Percentiles rank a stretch among this genome's conserved stretches.
Evolutionary conservation across 1,284 basidiomycete species (phyloP).

Genomic region (Ceratobasidium sp.): DNA sequence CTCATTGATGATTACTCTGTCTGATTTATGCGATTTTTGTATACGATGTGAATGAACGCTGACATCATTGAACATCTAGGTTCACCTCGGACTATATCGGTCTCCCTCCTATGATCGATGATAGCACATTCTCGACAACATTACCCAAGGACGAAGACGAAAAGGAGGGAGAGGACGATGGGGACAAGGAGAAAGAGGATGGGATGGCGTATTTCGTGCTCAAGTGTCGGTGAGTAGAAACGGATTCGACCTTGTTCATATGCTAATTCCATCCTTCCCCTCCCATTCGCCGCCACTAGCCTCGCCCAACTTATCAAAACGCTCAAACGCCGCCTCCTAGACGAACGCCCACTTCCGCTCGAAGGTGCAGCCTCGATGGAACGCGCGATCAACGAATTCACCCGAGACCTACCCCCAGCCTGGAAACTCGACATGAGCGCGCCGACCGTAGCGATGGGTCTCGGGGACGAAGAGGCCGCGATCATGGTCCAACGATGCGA

Average conservation of each 20-base stretch:
- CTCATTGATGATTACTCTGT: not conserved
- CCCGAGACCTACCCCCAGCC: constrained; percentile 63
- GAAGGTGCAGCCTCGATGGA: constrained; percentile 72
- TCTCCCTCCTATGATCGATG: constrained; percentile 69
- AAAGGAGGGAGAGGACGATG: constrained; percentile 54
- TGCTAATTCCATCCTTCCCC: not conserved
- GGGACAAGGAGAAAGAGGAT: constrained; percentile 52
- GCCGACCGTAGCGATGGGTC: constrained; percentile 54
- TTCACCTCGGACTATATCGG: constrained; percentile 76
- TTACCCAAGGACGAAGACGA: constrained; percentile 61
- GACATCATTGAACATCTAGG: constrained; percentile 59
- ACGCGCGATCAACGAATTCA: constrained; percentile 68
- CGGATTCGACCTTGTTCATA: not conserved
- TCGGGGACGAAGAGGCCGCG: constrained; percentile 49
- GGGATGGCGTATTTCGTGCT: constrained; percentile 58
- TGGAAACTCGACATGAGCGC: constrained; percentile 49
- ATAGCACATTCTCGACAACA: constrained; percentile 65
- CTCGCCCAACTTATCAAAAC: constrained; percentile 67
- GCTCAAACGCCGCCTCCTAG: constrained; percentile 58
- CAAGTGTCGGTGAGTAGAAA: constrained; percentile 63
- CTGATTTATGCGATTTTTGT: not conserved
- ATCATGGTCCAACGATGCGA: constrained; percentile 69
- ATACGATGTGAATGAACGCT: not conserved
- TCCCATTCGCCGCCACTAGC: too few relatives aligned
- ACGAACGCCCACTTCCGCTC: constrained; percentile 53